Conservation (phyloP, 345 rosid species). For the Rubroshorea leprosula region DNA sequence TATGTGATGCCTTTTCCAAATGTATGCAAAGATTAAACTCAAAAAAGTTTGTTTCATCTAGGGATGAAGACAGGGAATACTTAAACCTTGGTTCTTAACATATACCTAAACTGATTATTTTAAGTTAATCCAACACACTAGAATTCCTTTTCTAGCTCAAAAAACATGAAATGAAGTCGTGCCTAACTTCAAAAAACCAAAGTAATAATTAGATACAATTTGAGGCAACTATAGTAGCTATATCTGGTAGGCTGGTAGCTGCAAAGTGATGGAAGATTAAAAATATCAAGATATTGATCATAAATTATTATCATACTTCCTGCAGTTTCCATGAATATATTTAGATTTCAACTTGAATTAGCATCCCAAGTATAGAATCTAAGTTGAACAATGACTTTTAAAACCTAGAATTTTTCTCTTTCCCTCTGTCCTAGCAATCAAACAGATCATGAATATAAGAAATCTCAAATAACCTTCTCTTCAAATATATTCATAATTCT, state of each 20-base stretch:
- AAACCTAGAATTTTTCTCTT: no score
- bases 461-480: no score
- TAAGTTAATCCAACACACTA: background rate
- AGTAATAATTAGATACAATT: background rate
- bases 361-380: no score
- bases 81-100: slow-evolving; percentile 6
- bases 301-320: no score
- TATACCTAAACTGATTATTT: background rate
- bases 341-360: no score
- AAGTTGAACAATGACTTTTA: no score
- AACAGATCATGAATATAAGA: no score
- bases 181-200: background rate
- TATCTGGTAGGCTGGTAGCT: no score
- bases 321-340: no score
- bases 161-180: background rate
- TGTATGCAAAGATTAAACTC: background rate
- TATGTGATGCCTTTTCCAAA: background rate
- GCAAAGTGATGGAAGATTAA: no score
- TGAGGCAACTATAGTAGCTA: background rate
- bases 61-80: background rate
- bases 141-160: background rate
- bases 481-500: background rate
- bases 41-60: background rate
- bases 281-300: no score
- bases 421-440: no score